These are phyloP conservation scores for Boletus sensibilis DNA, from an alignment of 768 basidiomycete species.

Conservation along the genomic window DNA sequence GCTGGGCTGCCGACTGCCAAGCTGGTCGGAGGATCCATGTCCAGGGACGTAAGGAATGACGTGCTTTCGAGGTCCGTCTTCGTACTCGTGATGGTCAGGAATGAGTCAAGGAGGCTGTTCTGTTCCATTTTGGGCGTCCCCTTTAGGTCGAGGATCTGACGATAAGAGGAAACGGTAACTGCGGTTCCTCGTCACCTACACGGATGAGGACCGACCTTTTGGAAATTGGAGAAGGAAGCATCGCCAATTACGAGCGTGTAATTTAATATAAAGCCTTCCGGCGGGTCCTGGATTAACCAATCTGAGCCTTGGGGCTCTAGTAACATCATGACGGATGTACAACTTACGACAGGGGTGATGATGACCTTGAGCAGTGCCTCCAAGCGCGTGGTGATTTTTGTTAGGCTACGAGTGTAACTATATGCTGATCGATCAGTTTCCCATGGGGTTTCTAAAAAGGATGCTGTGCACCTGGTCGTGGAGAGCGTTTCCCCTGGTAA, in stretches of 20 bases:
- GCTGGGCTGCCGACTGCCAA: slow-evolving; percentile 65
- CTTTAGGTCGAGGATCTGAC: slow-evolving; percentile 91
- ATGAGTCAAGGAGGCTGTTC: slow-evolving; percentile 86
- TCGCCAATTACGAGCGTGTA: slow-evolving; percentile 94
- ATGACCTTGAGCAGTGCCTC: slow-evolving; percentile 96
- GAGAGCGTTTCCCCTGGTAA: slow-evolving; percentile 72
- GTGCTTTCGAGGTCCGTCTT: slow-evolving; percentile 84
- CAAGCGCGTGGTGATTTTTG: slow-evolving; percentile 74
- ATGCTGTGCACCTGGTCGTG: slow-evolving; percentile 49
- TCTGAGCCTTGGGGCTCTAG: neutral
- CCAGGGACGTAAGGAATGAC: slow-evolving; percentile 89
- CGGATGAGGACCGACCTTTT: slow-evolving; percentile 66
- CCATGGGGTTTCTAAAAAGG: neutral
- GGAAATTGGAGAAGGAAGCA: slow-evolving; percentile 95
- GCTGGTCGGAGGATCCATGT: slow-evolving; percentile 84
- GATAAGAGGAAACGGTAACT: slow-evolving; percentile 2
- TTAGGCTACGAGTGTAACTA: slow-evolving; percentile 82
- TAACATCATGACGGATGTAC: neutral
- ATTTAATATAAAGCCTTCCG: slow-evolving; percentile 93
- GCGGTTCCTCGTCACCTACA: slow-evolving; percentile 3
- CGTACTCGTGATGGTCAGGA: slow-evolving; percentile 90
- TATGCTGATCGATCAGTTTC: slow-evolving; percentile 15
- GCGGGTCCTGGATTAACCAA: slow-evolving; percentile 62
- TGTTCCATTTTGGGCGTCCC: slow-evolving; percentile 86
- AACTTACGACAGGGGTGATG: slow-evolving; percentile 82